Evolutionary conservation across 1,284 basidiomycete genomes (phyloP).

Genomic region (Ceratobasidium sp.): DNA sequence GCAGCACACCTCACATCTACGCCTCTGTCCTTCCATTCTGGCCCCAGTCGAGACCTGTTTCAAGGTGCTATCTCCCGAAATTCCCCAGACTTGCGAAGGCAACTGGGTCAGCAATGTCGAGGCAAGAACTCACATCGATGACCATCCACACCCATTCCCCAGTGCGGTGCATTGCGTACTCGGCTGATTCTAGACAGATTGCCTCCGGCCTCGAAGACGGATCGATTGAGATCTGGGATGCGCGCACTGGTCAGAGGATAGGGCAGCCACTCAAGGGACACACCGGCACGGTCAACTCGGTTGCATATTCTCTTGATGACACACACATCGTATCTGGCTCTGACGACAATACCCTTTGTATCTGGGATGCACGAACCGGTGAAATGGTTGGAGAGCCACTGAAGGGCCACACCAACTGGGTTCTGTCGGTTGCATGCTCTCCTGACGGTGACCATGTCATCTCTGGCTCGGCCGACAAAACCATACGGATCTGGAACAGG

Average conservation of each 20-base stretch:
- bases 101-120: neutral
- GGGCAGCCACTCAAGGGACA: slow-evolving; percentile 23
- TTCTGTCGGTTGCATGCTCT: neutral
- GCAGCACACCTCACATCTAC: neutral
- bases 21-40: neutral
- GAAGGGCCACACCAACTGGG: slow-evolving; percentile 2
- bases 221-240: slow-evolving; percentile 28
- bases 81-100: neutral
- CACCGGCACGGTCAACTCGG: neutral
- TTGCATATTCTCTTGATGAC: slow-evolving; percentile 24
- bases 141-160: too few relatives aligned
- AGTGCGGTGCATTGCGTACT: slow-evolving; percentile 26
- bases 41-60: neutral
- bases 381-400: neutral
- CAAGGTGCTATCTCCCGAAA: neutral
- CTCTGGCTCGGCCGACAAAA: slow-evolving; percentile 5
- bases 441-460: too few relatives aligned
- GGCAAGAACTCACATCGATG: too few relatives aligned
- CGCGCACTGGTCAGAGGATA: neutral
- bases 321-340: neutral
- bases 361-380: slow-evolving; percentile 15
- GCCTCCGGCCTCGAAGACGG: slow-evolving; percentile 28
- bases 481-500: neutral
- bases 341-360: slow-evolving; percentile 11
- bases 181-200: slow-evolving; percentile 25